A percentile compares a stretch with the other conserved stretches of the same genome.
Conservation (phyloP, 352 stramenopile species). For the Phytophthora sojae region DNA sequence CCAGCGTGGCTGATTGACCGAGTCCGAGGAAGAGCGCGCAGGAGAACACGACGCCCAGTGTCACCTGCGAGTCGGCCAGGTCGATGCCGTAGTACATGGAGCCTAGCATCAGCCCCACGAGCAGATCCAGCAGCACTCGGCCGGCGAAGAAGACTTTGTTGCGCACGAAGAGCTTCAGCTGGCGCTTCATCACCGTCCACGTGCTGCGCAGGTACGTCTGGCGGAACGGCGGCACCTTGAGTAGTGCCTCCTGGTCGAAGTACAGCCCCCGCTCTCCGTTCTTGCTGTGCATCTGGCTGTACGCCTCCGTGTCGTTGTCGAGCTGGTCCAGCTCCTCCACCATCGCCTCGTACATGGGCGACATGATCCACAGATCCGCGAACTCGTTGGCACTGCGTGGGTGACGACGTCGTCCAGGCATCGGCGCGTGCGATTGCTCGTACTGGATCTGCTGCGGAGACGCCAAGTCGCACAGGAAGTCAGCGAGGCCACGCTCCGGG, state of each 20-base stretch:
- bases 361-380: conserved; percentile 54
- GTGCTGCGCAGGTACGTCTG: conserved; percentile 44
- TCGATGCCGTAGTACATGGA: conserved; percentile 52
- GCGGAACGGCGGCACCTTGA: conserved; percentile 48
- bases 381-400: conserved; percentile 48
- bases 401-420: conserved; percentile 40
- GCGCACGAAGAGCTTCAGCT: conserved; percentile 46
- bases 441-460: conserved; percentile 53
- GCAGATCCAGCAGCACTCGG: conserved; percentile 40
- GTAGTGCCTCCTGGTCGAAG: conserved; percentile 46
- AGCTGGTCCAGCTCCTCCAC: conserved; percentile 41
- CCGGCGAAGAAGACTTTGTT: conserved; percentile 49
- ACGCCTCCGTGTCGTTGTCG: conserved; percentile 35
- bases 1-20: conserved; percentile 70
- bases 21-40: conserved; percentile 80
- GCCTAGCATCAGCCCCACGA: conserved; percentile 52
- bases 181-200: conserved; percentile 46
- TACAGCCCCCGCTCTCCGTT: conserved; percentile 37
- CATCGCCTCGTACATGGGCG: conserved; percentile 49
- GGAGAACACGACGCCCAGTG: conserved; percentile 78
- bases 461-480: conserved; percentile 59
- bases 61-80: conserved; percentile 43
- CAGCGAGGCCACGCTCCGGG: conserved; percentile 45
- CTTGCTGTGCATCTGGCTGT: conserved; percentile 25
- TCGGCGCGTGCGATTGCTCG: conserved; percentile 28